These are phyloP conservation scores for Parachaetomium inaequale DNA, from an alignment of 495 filamentous ascomycete species.

Conservation along the genomic window DNA sequence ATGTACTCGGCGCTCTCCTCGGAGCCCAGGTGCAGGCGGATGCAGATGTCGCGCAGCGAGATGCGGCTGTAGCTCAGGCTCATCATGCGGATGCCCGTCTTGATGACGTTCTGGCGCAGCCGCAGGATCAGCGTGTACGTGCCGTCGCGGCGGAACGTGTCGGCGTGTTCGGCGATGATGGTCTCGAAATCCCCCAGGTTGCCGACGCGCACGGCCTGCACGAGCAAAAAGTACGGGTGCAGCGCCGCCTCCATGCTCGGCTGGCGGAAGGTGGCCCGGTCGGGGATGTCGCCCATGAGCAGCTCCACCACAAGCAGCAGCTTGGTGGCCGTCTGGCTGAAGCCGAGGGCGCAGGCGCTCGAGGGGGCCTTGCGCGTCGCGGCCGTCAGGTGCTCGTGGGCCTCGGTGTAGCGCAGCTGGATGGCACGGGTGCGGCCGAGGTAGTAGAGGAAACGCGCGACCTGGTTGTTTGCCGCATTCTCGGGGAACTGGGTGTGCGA, in stretches of 20 bases:
- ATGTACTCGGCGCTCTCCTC: conserved; percentile 99
- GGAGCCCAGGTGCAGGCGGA: conserved; percentile 83
- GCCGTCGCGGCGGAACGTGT: conserved; percentile 85
- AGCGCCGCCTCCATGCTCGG: conserved; percentile 79
- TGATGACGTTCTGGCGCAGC: conserved; percentile 96
- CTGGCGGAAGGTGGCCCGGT: conserved; percentile 88
- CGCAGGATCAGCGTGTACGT: conserved; percentile 95
- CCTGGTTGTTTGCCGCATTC: conserved; percentile 93
- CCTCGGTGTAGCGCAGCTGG: conserved; percentile 92
- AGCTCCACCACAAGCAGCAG: conserved; percentile 91
- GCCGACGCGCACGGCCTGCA: conserved; percentile 91
- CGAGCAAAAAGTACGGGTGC: conserved; percentile 86
- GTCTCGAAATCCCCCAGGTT: conserved; percentile 88
- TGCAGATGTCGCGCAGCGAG: conserved; percentile 95
- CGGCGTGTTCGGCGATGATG: conserved; percentile 71
- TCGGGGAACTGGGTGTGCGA: conserved; percentile 91
- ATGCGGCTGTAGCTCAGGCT: conserved; percentile 96
- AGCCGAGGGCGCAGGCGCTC: conserved; percentile 81
- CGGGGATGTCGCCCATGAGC: conserved; percentile 97
- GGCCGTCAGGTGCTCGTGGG: conserved; percentile 87
- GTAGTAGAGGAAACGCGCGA: conserved; percentile 94
- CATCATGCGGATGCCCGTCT: conserved; percentile 98
- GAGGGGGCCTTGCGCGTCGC: conserved; percentile 93
- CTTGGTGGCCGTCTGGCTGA: conserved; percentile 93
- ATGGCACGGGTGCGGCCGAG: conserved; percentile 94